A percentile compares a stretch with the other conserved stretches of the same genome.
These are phyloP conservation scores for Alternaria tenuissima DNA, from an alignment of 2,329 filamentous ascomycete species.

Conservation along the genomic window DNA sequence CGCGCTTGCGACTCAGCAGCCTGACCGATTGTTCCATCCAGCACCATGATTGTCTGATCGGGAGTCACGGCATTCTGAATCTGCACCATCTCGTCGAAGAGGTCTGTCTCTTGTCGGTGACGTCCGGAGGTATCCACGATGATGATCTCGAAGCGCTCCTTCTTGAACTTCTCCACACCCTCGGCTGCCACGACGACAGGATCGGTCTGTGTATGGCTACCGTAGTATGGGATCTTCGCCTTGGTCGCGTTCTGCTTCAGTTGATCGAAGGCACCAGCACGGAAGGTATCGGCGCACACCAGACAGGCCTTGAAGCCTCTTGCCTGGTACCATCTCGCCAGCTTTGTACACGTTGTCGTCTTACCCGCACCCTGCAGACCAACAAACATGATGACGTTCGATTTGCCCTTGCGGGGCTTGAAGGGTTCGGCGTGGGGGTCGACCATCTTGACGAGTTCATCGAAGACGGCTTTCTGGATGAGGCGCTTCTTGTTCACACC, in stretches of 20 bases:
- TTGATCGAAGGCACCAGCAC: conserved; percentile 97
- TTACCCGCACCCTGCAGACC: conserved; percentile 97
- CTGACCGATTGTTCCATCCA: conserved; percentile 96
- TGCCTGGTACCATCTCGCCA: conserved; percentile 93
- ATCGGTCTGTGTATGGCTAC: conserved; percentile 94
- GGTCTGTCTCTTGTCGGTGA: conserved; percentile 90
- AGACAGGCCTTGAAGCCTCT: conserved; percentile 91
- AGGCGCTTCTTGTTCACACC: conserved; percentile 98
- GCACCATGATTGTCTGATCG: conserved; percentile 97
- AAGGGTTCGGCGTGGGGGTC: conserved; percentile 95
- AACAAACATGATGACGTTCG: conserved; percentile 99
- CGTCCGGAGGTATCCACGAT: conserved; percentile 97
- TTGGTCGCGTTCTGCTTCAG: conserved; percentile 99
- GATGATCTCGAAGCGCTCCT: conserved; percentile 97
- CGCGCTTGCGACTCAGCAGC: conserved; percentile 93
- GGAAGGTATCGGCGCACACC: conserved; percentile 98
- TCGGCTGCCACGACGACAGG: conserved; percentile 92
- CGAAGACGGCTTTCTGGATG: conserved; percentile 97
- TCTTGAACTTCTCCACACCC: conserved; percentile 98
- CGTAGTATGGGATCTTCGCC: conserved; percentile 98
- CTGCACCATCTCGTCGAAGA: conserved; percentile 98
- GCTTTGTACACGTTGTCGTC: conserved; percentile 97
- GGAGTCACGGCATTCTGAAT: conserved; percentile 90
- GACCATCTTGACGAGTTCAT: conserved; percentile 93
- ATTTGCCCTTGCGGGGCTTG: conserved; percentile 94